Evolutionary conservation across 2,329 filamentous ascomycete species (phyloP), one percentile per base, ranked within the genome.

Genomic region (Scopulariopsis brevicaulis): DNA sequence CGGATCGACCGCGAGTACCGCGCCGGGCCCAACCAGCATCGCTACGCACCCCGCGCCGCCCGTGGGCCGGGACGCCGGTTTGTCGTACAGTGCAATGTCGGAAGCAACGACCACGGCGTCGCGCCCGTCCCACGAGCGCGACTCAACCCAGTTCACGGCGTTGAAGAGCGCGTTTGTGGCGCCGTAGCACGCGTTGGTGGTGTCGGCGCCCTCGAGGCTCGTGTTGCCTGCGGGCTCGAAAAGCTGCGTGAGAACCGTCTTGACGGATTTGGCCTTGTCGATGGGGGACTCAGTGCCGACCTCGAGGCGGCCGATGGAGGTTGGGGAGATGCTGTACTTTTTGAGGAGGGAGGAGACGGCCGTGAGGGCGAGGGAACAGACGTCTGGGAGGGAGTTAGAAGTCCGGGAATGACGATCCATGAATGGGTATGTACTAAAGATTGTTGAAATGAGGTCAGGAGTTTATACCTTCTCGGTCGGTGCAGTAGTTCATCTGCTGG

Each of bases 401-500:
- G n/a, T n/a, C n/a, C n/a, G n/a, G n/a, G n/a, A n/a, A n/a, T n/a
- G n/a, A n/a, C n/a, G n/a, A n/a, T n/a, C n/a, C n/a, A n/a, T n/a
- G n/a, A n/a, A n/a, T n/a, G 25, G 54, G 35, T 59, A 50, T 54
- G 61, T 56, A 60, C 62, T 61, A 63, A 60, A 62, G 48, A 59
- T 56, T 55, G 51, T 59, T 59, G 12, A 28, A 28, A 25, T 28
- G 24, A 14, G 14, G 18, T 6, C 12, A 18, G 37, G 37, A 18
- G 37, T 59, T 54, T 77, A 73, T 72, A 91, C 89, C 89, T 78
- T 94, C 89, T 69, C 88, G 84, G 70, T 94, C 89, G 74, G 93
- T 89, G 72, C 89, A 93, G 77, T 94, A 94, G 78, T 85, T 86
- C 89, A 94, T 94, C 77, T 89, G 90, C 70, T 87, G 92, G 81